Evolutionary conservation across 768 basidiomycete genomes (phyloP), one percentile per base, ranked within the genome.

Genomic region (Phaffia australis): DNA sequence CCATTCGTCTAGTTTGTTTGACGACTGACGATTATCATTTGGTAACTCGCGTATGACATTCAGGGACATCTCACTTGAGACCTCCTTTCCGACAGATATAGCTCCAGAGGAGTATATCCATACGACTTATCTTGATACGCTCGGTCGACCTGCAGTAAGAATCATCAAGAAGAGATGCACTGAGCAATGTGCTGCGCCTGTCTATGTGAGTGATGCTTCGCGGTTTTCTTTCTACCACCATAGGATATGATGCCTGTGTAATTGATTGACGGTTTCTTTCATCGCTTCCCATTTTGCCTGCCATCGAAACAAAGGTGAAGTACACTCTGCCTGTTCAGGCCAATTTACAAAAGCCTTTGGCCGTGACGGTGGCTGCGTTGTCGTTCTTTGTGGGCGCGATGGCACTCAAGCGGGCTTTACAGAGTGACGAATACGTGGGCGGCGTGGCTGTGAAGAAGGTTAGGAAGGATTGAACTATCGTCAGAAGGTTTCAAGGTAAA

Each of bases 91-190:
- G 7, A 82, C 89, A 16, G 76, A 84, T 63, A 46, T 27, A 5
- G 79, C 81, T 16, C 85, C 82, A 73, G 76, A 74, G 60, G 76
- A 83, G 60, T 83, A 82, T n/a, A 87, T 80, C 21, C 87, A 90
- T 71, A 82, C 81, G 69, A 89, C 89, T 5, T 98, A 94, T 78
- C 84, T 99, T 32, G 95, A 99, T 76, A 89, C 92, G 48, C 81
- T 80, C 51, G 95, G 95, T 35, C 85, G 93, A 30, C 92, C 92
- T 11, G 81, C 81, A 7, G 77, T 97, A 66, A 83, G 82, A 6
- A 80, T 98, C 71, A 76, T 79, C 63, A 94, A 91, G 78, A 78
- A 82, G 62, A 77, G 86, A 65, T 79, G 90, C 68, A 91, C 89
- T 0, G 83, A 87, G 73, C 85, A 81, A 70, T 93, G 98, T 74